Conservation (phyloP, 345 rosid genomes). For the Pseudoturritis turrita region DNA sequence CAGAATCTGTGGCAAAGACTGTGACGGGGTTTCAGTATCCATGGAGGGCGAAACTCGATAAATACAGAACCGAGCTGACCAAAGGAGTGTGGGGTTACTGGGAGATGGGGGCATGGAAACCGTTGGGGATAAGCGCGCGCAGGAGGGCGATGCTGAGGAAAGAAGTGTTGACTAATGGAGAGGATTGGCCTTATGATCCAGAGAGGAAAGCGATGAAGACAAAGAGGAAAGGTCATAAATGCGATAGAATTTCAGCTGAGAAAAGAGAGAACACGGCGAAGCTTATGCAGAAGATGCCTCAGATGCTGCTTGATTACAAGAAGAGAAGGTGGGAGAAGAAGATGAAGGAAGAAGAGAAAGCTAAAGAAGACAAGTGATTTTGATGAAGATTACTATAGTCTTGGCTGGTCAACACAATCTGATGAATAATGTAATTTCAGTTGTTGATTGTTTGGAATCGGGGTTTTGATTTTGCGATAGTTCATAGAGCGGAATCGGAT, state of each 20-base stretch:
- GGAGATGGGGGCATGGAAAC: constrained; percentile 92
- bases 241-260: constrained; percentile 77
- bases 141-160: constrained; percentile 82
- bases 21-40: constrained; percentile 60
- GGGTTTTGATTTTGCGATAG: not conserved
- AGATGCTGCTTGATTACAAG: constrained; percentile 76
- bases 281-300: constrained; percentile 87
- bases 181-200: constrained; percentile 89
- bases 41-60: constrained; percentile 72
- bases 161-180: constrained; percentile 69
- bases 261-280: constrained; percentile 77
- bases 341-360: constrained; percentile 88
- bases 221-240: constrained; percentile 83
- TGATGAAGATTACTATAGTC: not conserved
- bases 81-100: constrained; percentile 95
- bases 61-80: constrained; percentile 64
- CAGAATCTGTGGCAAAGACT: constrained; percentile 52
- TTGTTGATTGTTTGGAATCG: not conserved
- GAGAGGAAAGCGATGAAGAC: constrained; percentile 83
- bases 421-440: constrained; percentile 10
- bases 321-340: constrained; percentile 96
- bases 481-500: not conserved
- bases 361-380: constrained; percentile 34
- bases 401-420: not conserved
- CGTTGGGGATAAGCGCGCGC: constrained; percentile 78